Base-by-base conservation (phyloP, 768 basidiomycete genomes). In the Tulasnella sp. region DNA sequence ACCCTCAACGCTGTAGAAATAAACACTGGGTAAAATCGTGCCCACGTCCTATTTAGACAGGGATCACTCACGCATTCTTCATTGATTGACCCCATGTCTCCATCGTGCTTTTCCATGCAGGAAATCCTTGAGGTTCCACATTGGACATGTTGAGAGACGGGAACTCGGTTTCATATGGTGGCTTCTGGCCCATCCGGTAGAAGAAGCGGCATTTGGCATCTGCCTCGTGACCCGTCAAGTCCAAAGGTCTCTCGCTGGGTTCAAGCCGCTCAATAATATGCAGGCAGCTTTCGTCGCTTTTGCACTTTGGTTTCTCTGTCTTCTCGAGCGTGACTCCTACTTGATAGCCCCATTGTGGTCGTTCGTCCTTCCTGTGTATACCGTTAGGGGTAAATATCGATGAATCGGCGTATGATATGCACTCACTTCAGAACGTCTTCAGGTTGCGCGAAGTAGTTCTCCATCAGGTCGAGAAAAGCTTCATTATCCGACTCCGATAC, bases 151-250 rank as follows among this genome's bases (percentile, higher is more conserved):
- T 87, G 57, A 91, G 70, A 0, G 73, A 77, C 0, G 90, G 88
- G 67, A 84, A 96, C 53, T 77, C 74, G 0, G 88, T 89, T 65
- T 83, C 73, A 63, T 91, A 90, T 3, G 88, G 87, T 1, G 87
- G 86, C 12, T 71, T 72, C 59, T 80, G 77, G 62, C 76, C 75
- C 87, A 91, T 89, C 66, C 77, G 85, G 83, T 86, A 91, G 72
- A 92, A 92, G 74, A 91, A 96, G 62, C 93, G 79, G 69, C 90
- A 94, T 70, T 98, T 98, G 0, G 93, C 93, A 70, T 98, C 93
- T 1, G 91, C 88, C 5, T 79, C 76, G 42, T 71, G 69, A 2
- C 68, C 69, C 1, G 62, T 60, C 8, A 75, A 60, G 69, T 98
- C 93, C 52, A 98, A 70, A 5, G 93, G 93, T 29, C 93, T 72